Percentiles rank a stretch among this genome's conserved stretches.
phyloP scores from a whole-genome alignment of 2,329 filamentous ascomycete genomes.

The Monosporascus sp. region DNA sequence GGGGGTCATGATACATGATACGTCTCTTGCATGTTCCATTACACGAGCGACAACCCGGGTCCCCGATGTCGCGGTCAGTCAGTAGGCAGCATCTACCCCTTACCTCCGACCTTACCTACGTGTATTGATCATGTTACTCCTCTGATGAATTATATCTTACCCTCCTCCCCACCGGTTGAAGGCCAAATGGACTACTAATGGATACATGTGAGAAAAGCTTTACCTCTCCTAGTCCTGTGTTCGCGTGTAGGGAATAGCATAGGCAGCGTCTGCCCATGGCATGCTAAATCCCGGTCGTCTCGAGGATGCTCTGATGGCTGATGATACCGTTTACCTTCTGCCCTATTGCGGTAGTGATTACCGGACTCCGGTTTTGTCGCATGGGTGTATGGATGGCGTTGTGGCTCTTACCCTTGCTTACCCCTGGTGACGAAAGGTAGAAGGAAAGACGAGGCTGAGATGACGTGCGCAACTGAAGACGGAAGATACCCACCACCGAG shows the following conservation, averaged over 20 bases:
- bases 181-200: constrained; percentile 10
- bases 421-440: constrained; percentile 30
- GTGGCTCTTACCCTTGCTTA: constrained; percentile 31
- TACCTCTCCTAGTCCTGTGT: constrained; percentile 22
- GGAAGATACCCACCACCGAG: constrained; percentile 44
- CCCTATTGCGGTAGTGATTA: neutral
- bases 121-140: neutral
- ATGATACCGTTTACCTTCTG: constrained; percentile 10
- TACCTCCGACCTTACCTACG: constrained; percentile 54
- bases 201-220: constrained; percentile 19
- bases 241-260: neutral
- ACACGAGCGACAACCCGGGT: neutral
- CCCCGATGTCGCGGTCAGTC: constrained; percentile 8
- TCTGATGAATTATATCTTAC: neutral
- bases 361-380: neutral
- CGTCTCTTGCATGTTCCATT: no score
- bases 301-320: neutral
- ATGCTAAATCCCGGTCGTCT: constrained; percentile 1
- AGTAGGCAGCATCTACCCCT: constrained; percentile 33
- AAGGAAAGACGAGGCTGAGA: constrained; percentile 29
- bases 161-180: neutral
- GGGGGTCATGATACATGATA: no score
- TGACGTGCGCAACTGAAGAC: constrained; percentile 25
- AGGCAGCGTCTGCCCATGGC: constrained; percentile 6
- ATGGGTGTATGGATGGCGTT: neutral